Evolutionary conservation across 2,329 filamentous ascomycete species (phyloP).

Genomic region (Fusarium pseudoanthophilum): DNA sequence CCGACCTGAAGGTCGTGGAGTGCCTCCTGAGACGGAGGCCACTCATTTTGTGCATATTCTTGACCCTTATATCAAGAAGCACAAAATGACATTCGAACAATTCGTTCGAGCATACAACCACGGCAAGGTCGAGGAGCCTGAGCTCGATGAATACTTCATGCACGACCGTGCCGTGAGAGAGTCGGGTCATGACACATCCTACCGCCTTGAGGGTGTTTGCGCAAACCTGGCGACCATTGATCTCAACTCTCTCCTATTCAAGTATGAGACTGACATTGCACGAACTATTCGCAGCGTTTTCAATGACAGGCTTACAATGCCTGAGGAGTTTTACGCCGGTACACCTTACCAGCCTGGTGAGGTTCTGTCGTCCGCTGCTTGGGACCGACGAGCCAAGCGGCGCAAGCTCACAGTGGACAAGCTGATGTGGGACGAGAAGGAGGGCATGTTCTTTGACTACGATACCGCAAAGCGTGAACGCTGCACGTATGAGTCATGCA

Average conservation of each 20-base stretch:
- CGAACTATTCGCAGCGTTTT: conserved; percentile 87
- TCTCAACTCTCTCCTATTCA: conserved; percentile 93
- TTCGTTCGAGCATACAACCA: conserved; percentile 92
- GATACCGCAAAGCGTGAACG: conserved; percentile 84
- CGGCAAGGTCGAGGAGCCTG: conserved; percentile 79
- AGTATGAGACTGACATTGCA: conserved; percentile 95
- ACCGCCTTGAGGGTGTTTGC: conserved; percentile 88
- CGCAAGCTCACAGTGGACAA: conserved; percentile 90
- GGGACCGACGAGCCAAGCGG: conserved; percentile 88
- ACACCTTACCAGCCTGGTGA: conserved; percentile 71
- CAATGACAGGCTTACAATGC: conserved; percentile 82
- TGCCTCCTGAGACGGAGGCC: conserved; percentile 91
- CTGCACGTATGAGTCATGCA: conserved; percentile 87
- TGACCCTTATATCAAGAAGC: conserved; percentile 83
- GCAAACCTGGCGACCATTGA: conserved; percentile 94
- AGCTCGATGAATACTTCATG: conserved; percentile 93
- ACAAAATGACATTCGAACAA: conserved; percentile 82
- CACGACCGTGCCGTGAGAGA: conserved; percentile 96
- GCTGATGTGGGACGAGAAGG: conserved; percentile 90
- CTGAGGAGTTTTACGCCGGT: conserved; percentile 80
- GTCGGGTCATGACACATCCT: conserved; percentile 95
- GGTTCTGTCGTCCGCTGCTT: conserved; percentile 83
- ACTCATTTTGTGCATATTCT: conserved; percentile 87
- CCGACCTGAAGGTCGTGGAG: conserved; percentile 82
- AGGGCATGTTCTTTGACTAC: conserved; percentile 99